Percentiles rank a stretch among this genome's conserved stretches.
phyloP scores from a whole-genome alignment of 192 early-diverging fungal genomes.

The Gonapodya sp. region DNA sequence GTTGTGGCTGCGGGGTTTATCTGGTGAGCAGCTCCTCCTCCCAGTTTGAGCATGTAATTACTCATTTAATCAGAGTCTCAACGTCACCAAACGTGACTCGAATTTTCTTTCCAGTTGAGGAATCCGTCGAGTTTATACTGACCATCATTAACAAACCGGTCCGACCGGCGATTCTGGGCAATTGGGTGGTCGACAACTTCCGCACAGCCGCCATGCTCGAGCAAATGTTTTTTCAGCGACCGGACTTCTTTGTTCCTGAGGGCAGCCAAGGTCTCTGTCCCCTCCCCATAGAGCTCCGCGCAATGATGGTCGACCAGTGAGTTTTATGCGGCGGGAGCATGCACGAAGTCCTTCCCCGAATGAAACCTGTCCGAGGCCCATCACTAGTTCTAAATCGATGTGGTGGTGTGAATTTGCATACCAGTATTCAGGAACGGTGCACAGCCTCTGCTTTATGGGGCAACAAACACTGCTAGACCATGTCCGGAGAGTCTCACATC shows the following conservation, averaged over 20 bases:
- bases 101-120: neutral
- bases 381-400: too few species aligned
- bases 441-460: too few species aligned
- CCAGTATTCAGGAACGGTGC: too few species aligned
- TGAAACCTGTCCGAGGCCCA: too few species aligned
- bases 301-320: constrained; percentile 3
- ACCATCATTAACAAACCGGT: neutral
- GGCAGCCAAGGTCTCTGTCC: neutral
- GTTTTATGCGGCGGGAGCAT: too few species aligned
- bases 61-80: too few species aligned
- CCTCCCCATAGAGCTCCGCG: neutral
- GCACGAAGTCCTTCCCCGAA: too few species aligned
- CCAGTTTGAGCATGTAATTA: neutral
- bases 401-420: too few species aligned
- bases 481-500: too few species aligned
- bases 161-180: neutral
- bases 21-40: neutral
- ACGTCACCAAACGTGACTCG: too few species aligned
- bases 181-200: constrained; percentile 1
- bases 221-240: neutral
- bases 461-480: too few species aligned
- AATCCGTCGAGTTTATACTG: neutral
- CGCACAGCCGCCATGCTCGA: neutral
- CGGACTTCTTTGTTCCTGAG: neutral
- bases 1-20: neutral